Evolutionary conservation across 495 filamentous ascomycete species (phyloP).

Genomic region (Hyaloscypha variabilis): DNA sequence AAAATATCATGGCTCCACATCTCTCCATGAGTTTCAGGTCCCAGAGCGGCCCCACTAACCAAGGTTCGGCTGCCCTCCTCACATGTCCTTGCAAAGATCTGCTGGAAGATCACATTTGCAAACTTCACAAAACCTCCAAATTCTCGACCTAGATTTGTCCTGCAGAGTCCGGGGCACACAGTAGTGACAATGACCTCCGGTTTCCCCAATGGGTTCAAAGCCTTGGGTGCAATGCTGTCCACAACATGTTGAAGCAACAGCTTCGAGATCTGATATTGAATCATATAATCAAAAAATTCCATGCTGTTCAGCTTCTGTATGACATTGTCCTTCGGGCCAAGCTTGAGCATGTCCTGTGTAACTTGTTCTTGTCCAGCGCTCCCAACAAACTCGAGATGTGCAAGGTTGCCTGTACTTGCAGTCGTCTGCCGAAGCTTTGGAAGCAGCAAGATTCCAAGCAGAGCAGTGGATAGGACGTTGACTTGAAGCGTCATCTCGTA

Average conservation of each 20-base stretch:
- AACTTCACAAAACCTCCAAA: conserved; percentile 30
- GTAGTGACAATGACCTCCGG: conserved; percentile 44
- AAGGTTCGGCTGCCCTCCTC: conserved; percentile 39
- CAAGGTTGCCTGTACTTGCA: conserved; percentile 26
- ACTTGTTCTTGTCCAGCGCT: conserved; percentile 29
- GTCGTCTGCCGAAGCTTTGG: conserved; percentile 27
- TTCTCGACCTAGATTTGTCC: not conserved
- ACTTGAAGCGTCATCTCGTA: conserved; percentile 32
- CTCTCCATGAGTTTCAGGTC: conserved; percentile 33
- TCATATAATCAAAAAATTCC: conserved; percentile 27
- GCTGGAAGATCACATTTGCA: conserved; percentile 38
- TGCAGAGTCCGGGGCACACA: conserved; percentile 40
- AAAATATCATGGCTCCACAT: not conserved
- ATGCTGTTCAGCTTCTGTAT: conserved; percentile 33
- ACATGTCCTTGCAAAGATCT: conserved; percentile 33
- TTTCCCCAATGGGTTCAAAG: not conserved
- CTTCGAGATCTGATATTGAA: conserved; percentile 31
- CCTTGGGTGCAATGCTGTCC: conserved; percentile 33
- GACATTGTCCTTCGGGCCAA: conserved; percentile 29
- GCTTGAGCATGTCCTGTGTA: not conserved
- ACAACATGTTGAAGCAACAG: conserved; percentile 40
- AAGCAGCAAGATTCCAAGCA: conserved; percentile 31
- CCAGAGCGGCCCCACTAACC: conserved; percentile 32
- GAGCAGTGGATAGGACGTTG: conserved; percentile 27
- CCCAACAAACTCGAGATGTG: conserved; percentile 30